These are phyloP conservation scores for Holtermanniella nyarrowii DNA, from an alignment of 768 basidiomycete species.

Conservation along the genomic window DNA sequence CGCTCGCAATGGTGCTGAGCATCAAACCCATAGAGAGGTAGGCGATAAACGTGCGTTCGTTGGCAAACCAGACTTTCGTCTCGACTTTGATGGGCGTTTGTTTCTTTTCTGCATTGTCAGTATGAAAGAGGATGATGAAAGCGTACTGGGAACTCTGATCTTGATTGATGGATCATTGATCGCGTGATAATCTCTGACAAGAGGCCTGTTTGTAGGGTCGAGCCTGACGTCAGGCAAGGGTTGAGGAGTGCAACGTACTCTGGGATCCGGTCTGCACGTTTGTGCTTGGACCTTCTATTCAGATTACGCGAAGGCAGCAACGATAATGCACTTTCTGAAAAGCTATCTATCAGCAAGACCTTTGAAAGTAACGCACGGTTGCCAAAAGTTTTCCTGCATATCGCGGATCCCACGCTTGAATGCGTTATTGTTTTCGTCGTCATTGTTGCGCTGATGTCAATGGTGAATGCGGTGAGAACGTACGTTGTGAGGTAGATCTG, in stretches of 20 bases:
- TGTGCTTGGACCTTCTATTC: constrained; percentile 27
- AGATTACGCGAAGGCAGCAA: constrained; percentile 20
- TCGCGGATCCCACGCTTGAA: neutral
- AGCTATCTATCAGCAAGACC: constrained; percentile 9
- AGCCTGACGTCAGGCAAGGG: constrained; percentile 1
- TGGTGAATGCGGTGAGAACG: neutral
- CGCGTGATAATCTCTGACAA: constrained; percentile 30
- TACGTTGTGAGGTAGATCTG: neutral
- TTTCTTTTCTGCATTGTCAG: constrained; percentile 27
- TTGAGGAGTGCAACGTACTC: constrained; percentile 16
- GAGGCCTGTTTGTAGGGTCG: constrained; percentile 8
- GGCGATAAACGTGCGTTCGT: constrained; percentile 78
- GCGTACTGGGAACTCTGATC: constrained; percentile 32
- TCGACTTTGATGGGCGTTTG: constrained; percentile 61
- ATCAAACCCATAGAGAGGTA: constrained; percentile 82
- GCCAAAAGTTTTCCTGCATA: constrained; percentile 8
- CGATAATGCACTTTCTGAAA: constrained; percentile 29
- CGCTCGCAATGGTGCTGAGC: constrained; percentile 71
- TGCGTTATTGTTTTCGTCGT: neutral
- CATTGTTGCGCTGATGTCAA: neutral
- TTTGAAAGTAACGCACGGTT: constrained; percentile 3
- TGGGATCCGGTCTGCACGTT: constrained; percentile 38
- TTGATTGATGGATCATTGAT: constrained; percentile 25
- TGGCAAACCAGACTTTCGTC: constrained; percentile 95
- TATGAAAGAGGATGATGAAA: neutral